Base-by-base conservation (phyloP, 2,329 filamentous ascomycete genomes). In the Leptographium flavum region DNA sequence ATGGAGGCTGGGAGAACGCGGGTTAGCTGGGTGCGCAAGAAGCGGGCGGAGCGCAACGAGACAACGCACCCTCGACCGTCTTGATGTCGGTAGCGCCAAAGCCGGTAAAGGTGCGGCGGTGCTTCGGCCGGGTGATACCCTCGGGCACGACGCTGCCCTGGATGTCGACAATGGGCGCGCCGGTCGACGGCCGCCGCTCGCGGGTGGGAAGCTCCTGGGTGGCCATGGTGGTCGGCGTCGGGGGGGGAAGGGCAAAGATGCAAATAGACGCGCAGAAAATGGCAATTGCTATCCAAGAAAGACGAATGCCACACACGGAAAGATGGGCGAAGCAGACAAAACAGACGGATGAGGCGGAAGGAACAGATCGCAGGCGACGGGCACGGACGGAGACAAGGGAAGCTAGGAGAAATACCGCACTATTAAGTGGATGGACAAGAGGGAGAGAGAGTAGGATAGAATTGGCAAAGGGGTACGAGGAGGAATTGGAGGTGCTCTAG, bases 61-160 rank as follows among this genome's bases (percentile, higher is more conserved):
- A 43, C 4, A 56, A 66, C 14, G 67, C 79, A 69, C 87, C 87
- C 68, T 96, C 88, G 41, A 96, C 86, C 56, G 67, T 82, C 70
- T 94, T 95, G 70, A 95, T 95, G 60, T 98, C 92, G 31, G 76
- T 71, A 25, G 87, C 75, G 30, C 87, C 88, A 59, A 96, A 92
- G 9, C 92, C 92, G 10, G 92, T 98, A 53, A 85, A 84, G n/a
- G 90, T 96, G 54, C 92, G 79, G 72, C 87, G 95, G 69, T 98
- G 92, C 69, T 96, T 98, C 39, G 92, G 92, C 49, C 92, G 76
- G 23, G 75, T 78, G 65, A 83, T 81, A 60, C 93, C 90, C 36
- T 81, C 81, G 35, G 87, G 87, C n/a, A 83, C 83, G 47, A 95
- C 78, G 17, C 85, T 81, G 52, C 87, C 88, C 62, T 85, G 74